phyloP scores from a whole-genome alignment of 345 rosid genomes.

The Camelina neglecta region DNA sequence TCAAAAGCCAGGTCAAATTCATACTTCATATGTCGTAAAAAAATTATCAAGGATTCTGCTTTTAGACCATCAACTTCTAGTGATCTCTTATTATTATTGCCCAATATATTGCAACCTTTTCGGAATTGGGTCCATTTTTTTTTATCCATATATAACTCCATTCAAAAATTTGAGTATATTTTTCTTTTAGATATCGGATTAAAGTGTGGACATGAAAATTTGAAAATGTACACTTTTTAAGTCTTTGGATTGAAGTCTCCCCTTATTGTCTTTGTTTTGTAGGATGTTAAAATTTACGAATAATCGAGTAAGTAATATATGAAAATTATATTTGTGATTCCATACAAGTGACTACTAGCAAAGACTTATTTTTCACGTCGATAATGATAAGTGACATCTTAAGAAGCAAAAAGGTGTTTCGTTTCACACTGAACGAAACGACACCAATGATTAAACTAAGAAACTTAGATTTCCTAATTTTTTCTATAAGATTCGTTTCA shows the following conservation, averaged over 20 bases:
- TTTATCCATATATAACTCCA: neutral
- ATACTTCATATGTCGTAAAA: conserved; percentile 27
- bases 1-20: conserved; percentile 35
- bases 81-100: conserved; percentile 26
- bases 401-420: neutral
- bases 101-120: conserved; percentile 14
- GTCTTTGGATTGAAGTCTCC: neutral
- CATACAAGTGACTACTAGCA: neutral
- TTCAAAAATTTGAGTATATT: neutral
- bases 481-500: conserved; percentile 24
- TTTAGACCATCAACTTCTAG: conserved; percentile 42
- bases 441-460: neutral
- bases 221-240: neutral
- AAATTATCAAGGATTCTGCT: conserved; percentile 25
- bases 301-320: neutral
- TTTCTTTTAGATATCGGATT: neutral
- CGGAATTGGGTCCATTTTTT: conserved; percentile 6
- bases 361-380: neutral
- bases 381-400: too few relatives aligned
- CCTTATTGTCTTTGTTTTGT: neutral
- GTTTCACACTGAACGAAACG: neutral
- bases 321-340: neutral
- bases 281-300: neutral
- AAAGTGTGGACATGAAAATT: neutral
- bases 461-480: neutral